These are phyloP conservation scores for Cryptosporidium ubiquitum DNA, from an alignment of 169 alveolate genomes.

Conservation along the genomic window DNA sequence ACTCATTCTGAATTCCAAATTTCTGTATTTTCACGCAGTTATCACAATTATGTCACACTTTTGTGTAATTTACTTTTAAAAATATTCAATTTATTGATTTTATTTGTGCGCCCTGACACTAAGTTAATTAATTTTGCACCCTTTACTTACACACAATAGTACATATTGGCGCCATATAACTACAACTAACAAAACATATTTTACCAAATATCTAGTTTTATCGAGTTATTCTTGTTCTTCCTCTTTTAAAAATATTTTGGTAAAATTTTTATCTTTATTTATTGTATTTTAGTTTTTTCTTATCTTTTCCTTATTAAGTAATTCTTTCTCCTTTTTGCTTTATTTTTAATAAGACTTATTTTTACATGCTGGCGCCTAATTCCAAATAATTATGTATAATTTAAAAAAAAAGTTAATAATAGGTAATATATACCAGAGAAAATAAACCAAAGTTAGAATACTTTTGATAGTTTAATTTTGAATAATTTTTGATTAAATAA, in stretches of 20 bases:
- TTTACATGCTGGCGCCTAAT: neutral
- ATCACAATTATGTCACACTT: neutral
- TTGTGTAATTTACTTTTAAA: neutral
- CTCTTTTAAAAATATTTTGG: neutral
- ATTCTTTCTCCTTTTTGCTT: too few relatives aligned
- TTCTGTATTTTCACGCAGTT: neutral
- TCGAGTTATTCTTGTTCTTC: too few relatives aligned
- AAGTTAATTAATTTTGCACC: slow-evolving; percentile 7
- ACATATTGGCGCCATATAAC: neutral
- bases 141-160: neutral
- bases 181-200: neutral
- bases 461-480: too few relatives aligned
- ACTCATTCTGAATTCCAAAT: neutral
- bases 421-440: neutral
- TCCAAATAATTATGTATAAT: neutral
- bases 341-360: too few relatives aligned
- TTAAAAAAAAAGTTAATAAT: neutral
- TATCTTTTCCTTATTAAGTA: neutral
- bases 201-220: neutral
- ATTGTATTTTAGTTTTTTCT: too few relatives aligned
- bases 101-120: neutral
- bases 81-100: neutral
- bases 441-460: neutral
- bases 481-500: too few relatives aligned
- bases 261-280: too few relatives aligned